Evolutionary conservation across 2,329 filamentous ascomycete species (phyloP).

Genomic region (Thermothelomyces thermophilus): DNA sequence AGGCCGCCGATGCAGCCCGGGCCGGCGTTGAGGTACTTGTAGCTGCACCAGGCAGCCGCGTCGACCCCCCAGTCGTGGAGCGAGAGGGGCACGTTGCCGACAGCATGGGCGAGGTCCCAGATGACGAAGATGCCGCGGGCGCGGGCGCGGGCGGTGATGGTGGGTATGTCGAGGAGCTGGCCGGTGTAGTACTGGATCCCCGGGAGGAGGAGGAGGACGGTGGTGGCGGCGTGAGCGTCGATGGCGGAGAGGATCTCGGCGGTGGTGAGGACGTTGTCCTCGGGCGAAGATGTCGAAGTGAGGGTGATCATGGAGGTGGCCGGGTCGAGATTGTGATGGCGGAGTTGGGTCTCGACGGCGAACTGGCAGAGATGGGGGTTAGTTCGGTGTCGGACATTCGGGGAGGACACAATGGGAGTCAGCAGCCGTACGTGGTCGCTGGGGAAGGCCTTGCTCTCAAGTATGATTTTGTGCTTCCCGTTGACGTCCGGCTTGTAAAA

Average conservation of each 20-base stretch:
- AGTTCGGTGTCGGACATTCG: too few species aligned
- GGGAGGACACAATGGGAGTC: too few species aligned
- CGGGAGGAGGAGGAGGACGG: slow-evolving; percentile 66
- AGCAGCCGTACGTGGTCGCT: slow-evolving; percentile 60
- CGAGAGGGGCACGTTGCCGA: slow-evolving; percentile 64
- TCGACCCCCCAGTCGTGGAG: slow-evolving; percentile 76
- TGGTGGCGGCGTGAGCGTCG: slow-evolving; percentile 55
- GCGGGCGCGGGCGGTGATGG: slow-evolving; percentile 65
- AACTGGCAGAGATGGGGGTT: slow-evolving; percentile 45
- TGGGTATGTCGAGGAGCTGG: slow-evolving; percentile 66
- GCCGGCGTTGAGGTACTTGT: slow-evolving; percentile 76
- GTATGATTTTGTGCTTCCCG: slow-evolving; percentile 62
- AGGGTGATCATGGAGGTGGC: slow-evolving; percentile 63
- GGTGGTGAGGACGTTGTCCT: slow-evolving; percentile 53
- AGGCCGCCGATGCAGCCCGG: slow-evolving; percentile 67
- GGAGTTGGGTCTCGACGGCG: slow-evolving; percentile 68
- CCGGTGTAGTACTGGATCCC: slow-evolving; percentile 78
- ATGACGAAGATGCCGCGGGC: slow-evolving; percentile 60
- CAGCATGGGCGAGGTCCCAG: slow-evolving; percentile 76
- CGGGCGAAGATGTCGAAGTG: slow-evolving; percentile 42
- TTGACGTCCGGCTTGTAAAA: slow-evolving; percentile 64
- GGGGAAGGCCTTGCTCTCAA: slow-evolving; percentile 75
- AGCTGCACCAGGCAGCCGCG: slow-evolving; percentile 72
- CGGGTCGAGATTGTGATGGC: slow-evolving; percentile 58
- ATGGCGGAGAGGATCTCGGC: slow-evolving; percentile 62